phyloP scores from a whole-genome alignment of 2,329 filamentous ascomycete species.

The Pseudopyrenochaeta lycopersici region DNA sequence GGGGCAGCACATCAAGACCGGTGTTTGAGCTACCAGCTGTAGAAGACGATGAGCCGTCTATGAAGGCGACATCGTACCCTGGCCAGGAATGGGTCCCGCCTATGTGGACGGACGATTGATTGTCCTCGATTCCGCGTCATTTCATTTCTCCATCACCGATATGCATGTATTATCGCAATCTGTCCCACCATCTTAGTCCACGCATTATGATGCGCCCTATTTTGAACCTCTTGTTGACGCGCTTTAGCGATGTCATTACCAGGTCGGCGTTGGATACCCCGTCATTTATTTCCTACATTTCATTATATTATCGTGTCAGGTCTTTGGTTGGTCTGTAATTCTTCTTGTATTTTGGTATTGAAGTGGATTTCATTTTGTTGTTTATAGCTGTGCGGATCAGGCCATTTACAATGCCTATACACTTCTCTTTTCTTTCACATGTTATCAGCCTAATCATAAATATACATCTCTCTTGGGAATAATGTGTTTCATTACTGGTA shows the following conservation, averaged over 20 bases:
- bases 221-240: slow-evolving; percentile 1
- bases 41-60: slow-evolving; percentile 62
- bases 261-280: slow-evolving; percentile 31
- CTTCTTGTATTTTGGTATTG: neutral
- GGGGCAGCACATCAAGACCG: slow-evolving; percentile 27
- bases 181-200: neutral
- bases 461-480: too few relatives aligned
- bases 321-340: neutral
- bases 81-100: slow-evolving; percentile 74
- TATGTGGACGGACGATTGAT: slow-evolving; percentile 46
- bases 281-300: slow-evolving; percentile 6
- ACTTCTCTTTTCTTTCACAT: too few relatives aligned
- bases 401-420: neutral
- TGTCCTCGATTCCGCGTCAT: neutral
- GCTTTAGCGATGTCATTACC: slow-evolving; percentile 10
- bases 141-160: neutral
- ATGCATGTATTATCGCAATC: neutral
- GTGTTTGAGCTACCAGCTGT: slow-evolving; percentile 48
- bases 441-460: too few relatives aligned
- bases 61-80: slow-evolving; percentile 74
- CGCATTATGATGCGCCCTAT: neutral
- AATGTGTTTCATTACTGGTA: too few relatives aligned
- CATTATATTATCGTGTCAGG: neutral
- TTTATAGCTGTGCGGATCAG: neutral
- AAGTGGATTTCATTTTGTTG: neutral